Base-by-base conservation (phyloP, 768 basidiomycete species). In the Termitomyces bulborhizus region DNA sequence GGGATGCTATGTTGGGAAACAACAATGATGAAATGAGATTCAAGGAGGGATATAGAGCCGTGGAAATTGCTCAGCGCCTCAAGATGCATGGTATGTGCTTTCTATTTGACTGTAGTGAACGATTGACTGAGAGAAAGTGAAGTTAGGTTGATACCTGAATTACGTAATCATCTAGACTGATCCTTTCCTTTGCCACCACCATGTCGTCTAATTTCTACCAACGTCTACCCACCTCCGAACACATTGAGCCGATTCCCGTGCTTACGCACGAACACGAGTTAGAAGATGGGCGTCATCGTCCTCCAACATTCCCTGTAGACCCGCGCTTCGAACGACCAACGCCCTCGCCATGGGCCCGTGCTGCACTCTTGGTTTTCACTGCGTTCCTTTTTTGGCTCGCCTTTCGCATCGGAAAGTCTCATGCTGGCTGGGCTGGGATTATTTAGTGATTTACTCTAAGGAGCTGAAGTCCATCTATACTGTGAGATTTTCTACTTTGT, bases 361-460 rank as follows among this genome's bases (percentile, higher is more conserved):
- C 60, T 4, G 60, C 60, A 24, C 46, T 60, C 16, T 45, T 60
- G 24, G 43, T 56, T 18, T 58, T 60, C 31, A 42, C 57, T 15
- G 57, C 42, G 5, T 54, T 60, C 15, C 42, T 58, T 11, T 60
- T 60, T 44, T 60, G 54, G 54, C 45, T 60, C 3, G 60, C 60
- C 16, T 58, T 60, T 34, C 53, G 29, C 15, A 12, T 60, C 64
- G 65, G 32, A 62, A 62, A 21, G 63, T 60, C 46, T 59, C 40
- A 27, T 32, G 63, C n/a, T 65, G 49, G 55, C 6, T 53, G 44
- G 59, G 45, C 54, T n/a, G 59, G 53, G 2, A 27, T 53, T 5
- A 15, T 60, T 15, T 55, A 60, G 18, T 60, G 49, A 51, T 27
- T 3, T 49, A 1, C 6, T 3, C 11, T 7, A 11, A 39, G 7